Conservation (phyloP, 2,329 filamentous ascomycete genomes). For the Colletotrichum tofieldiae region DNA sequence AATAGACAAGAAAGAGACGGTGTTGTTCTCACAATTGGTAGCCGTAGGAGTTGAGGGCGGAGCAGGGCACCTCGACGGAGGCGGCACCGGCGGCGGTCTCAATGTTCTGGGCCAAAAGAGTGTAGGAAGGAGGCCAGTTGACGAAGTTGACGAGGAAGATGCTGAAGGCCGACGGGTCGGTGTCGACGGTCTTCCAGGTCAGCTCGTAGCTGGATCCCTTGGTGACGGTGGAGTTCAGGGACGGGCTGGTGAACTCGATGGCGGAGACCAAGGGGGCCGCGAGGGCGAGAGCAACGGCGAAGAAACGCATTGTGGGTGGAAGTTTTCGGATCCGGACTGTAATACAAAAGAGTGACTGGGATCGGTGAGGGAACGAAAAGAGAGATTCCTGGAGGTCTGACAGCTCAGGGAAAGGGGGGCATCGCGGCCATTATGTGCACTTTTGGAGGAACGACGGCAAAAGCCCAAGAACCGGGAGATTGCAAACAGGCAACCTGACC, state of each 20-base stretch:
- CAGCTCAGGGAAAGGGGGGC: constrained; percentile 6
- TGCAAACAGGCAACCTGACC: constrained; percentile 18
- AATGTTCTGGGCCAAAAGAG: constrained; percentile 54
- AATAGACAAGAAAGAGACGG: constrained; percentile 36
- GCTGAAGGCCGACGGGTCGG: constrained; percentile 57
- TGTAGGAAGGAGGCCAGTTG: constrained; percentile 59
- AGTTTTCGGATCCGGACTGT: constrained; percentile 31
- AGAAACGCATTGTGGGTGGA: constrained; percentile 47
- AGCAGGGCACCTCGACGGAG: constrained; percentile 57
- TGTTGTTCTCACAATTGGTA: constrained; percentile 54
- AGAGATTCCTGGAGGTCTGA: constrained; percentile 7
- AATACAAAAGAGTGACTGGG: constrained; percentile 40
- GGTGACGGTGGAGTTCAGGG: constrained; percentile 54
- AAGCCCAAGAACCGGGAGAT: constrained; percentile 25
- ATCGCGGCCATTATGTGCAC: constrained; percentile 37
- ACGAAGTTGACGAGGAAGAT: constrained; percentile 63
- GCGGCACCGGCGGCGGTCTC: constrained; percentile 50
- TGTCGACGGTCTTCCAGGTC: constrained; percentile 58
- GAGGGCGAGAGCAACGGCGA: constrained; percentile 49
- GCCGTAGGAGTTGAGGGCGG: constrained; percentile 53
- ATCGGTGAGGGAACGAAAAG: constrained; percentile 32
- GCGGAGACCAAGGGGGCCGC: constrained; percentile 51
- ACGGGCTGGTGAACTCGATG: constrained; percentile 51
- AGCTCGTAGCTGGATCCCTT: constrained; percentile 54
- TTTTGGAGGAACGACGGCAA: neutral